A percentile compares a stretch with the other conserved stretches of the same genome.
Evolutionary conservation across 2,329 filamentous ascomycete genomes (phyloP).

Genomic region (Venturia aucupariae): DNA sequence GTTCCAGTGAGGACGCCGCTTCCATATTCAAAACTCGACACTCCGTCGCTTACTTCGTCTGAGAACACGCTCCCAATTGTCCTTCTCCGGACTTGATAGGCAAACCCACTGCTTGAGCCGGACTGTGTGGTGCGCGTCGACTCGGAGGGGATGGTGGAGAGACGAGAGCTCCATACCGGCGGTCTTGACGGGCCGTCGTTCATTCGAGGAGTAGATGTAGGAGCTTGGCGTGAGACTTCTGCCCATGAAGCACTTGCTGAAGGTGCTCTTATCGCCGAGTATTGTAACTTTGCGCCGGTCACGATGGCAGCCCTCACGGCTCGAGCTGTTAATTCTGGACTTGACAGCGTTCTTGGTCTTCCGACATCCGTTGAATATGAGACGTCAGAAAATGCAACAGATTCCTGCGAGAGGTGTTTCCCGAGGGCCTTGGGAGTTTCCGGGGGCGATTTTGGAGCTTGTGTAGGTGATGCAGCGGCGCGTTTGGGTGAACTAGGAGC

Average conservation of each 20-base stretch:
- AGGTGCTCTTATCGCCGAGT: conserved; percentile 26
- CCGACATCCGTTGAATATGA: conserved; percentile 23
- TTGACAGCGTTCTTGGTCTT: conserved; percentile 19
- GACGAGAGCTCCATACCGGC: conserved; percentile 17
- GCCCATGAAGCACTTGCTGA: conserved; percentile 29
- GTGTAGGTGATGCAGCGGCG: background rate
- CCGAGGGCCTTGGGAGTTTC: background rate
- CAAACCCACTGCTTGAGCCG: background rate
- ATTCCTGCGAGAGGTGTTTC: conserved; percentile 24
- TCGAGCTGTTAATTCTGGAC: conserved; percentile 10
- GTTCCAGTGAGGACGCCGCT: conserved; percentile 12
- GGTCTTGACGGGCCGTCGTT: conserved; percentile 19
- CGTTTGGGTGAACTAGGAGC: background rate
- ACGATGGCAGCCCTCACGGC: conserved; percentile 18
- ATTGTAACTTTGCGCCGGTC: conserved; percentile 27
- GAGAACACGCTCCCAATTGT: conserved; percentile 12
- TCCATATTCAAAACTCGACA: conserved; percentile 6
- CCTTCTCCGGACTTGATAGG: background rate
- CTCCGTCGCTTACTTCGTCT: conserved; percentile 9
- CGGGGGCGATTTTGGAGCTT: background rate
- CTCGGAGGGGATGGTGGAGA: conserved; percentile 18
- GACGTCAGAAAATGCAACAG: conserved; percentile 28
- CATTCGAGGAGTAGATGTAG: conserved; percentile 27
- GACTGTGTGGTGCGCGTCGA: conserved; percentile 15
- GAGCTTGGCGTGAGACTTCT: conserved; percentile 22